phyloP scores from a whole-genome alignment of 176 grass and related monocot genomes.

The Musa schizocarpa region DNA sequence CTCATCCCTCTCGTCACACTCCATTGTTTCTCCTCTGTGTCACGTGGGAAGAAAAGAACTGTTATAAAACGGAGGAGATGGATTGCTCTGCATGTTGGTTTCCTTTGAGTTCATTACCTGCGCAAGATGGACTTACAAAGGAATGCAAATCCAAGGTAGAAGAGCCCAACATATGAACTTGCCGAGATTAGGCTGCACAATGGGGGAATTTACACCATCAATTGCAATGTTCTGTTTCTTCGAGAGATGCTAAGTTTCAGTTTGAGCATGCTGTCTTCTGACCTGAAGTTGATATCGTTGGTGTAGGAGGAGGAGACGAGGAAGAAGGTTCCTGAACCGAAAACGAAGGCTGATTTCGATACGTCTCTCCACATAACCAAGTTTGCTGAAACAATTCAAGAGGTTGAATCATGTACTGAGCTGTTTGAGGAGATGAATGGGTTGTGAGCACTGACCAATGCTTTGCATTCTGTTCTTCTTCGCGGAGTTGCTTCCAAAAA shows the following conservation, averaged over 20 bases:
- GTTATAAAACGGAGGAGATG: not conserved
- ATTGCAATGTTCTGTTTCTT: not conserved
- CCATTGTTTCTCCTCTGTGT: slow-evolving; percentile 47
- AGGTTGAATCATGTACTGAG: not conserved
- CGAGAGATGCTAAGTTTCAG: too few species aligned
- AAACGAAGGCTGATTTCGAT: slow-evolving; percentile 80
- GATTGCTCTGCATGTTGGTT: not conserved
- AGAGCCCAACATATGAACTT: slow-evolving; percentile 66
- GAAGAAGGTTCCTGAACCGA: slow-evolving; percentile 83
- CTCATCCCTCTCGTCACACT: slow-evolving; percentile 29
- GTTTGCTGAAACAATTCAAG: slow-evolving; percentile 45
- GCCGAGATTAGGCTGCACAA: slow-evolving; percentile 61
- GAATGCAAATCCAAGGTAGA: slow-evolving; percentile 79
- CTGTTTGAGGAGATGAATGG: not conserved
- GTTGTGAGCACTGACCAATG: slow-evolving; percentile 45
- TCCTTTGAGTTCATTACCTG: slow-evolving; percentile 34
- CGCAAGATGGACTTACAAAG: slow-evolving; percentile 63
- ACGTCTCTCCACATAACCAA: slow-evolving; percentile 96
- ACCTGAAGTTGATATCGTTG: slow-evolving; percentile 86
- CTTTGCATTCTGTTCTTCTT: slow-evolving; percentile 63
- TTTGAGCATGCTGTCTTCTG: slow-evolving; percentile 1
- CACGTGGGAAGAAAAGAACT: not conserved
- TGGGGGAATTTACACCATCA: not conserved
- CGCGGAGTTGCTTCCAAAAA: slow-evolving; percentile 20
- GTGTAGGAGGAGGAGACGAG: slow-evolving; percentile 76